phyloP scores from a whole-genome alignment of 495 filamentous ascomycete species.

The Neurospora hispaniola region DNA sequence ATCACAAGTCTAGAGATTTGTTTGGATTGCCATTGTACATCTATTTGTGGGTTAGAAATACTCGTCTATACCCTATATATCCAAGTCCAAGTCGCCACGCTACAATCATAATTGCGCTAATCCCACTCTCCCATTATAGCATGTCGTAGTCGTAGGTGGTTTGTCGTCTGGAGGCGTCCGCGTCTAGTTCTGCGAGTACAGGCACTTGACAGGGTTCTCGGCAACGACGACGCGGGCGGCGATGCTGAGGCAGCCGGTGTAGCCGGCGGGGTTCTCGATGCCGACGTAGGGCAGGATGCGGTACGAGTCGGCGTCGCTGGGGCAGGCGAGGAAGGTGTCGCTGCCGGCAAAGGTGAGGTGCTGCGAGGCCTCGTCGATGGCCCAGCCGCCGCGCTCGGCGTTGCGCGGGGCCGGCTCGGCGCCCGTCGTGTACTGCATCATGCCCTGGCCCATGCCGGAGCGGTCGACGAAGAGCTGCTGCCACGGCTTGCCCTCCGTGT shows the following conservation, averaged over 20 bases:
- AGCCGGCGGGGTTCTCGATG: constrained; percentile 32
- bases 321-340: too few species aligned
- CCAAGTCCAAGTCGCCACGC: background rate
- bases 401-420: constrained; percentile 26
- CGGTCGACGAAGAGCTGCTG: constrained; percentile 43
- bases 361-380: too few species aligned
- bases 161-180: background rate
- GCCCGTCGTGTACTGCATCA: constrained; percentile 39
- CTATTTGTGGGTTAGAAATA: background rate
- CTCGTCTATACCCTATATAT: background rate
- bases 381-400: constrained; percentile 18
- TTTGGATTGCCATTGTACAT: background rate
- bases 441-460: constrained; percentile 46
- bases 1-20: background rate
- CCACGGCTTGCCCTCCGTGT: constrained; percentile 24
- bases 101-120: background rate
- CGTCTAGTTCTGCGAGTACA: background rate
- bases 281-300: constrained; percentile 37
- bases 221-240: constrained; percentile 20
- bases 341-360: too few species aligned
- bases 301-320: constrained; percentile 19
- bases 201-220: constrained; percentile 21
- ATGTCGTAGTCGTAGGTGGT: background rate
- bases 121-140: background rate
- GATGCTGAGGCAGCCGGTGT: constrained; percentile 35